phyloP scores from a whole-genome alignment of 768 basidiomycete genomes.

The Rickenella mellea region DNA sequence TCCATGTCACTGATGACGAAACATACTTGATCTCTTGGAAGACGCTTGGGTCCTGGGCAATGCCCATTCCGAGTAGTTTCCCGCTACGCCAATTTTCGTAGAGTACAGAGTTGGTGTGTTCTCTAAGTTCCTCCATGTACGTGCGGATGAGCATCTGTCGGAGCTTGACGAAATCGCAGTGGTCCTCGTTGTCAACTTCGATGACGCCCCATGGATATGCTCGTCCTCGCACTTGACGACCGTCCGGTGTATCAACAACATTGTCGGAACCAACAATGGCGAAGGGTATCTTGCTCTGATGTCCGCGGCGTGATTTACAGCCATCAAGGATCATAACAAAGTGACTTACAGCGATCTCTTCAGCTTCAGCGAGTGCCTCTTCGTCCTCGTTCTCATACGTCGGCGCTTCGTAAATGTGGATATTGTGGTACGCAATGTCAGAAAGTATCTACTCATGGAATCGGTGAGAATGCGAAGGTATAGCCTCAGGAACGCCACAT shows the following conservation, averaged over 20 bases:
- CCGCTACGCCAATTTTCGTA: conserved; percentile 99
- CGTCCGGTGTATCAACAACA: conserved; percentile 73
- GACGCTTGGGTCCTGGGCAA: conserved; percentile 92
- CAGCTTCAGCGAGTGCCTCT: conserved; percentile 93
- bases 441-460: conserved; percentile 57
- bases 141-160: conserved; percentile 99
- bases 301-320: not conserved
- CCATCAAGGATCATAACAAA: not conserved
- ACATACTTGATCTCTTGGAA: conserved; percentile 99
- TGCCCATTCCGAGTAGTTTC: conserved; percentile 95
- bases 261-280: conserved; percentile 94
- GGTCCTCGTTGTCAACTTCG: conserved; percentile 98
- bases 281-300: conserved; percentile 89
- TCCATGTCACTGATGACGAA: not conserved
- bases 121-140: conserved; percentile 98
- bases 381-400: conserved; percentile 98
- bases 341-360: conserved; percentile 84
- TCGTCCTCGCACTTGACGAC: conserved; percentile 89
- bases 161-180: conserved; percentile 99
- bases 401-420: conserved; percentile 97
- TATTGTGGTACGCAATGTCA: conserved; percentile 92
- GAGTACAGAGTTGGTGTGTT: conserved; percentile 90
- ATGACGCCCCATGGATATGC: conserved; percentile 98
- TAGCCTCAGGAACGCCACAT: conserved; percentile 14
- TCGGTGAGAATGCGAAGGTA: not conserved